These are phyloP conservation scores for Eleusine coracana DNA, from an alignment of 176 grass and related monocot genomes.

Conservation along the genomic window DNA sequence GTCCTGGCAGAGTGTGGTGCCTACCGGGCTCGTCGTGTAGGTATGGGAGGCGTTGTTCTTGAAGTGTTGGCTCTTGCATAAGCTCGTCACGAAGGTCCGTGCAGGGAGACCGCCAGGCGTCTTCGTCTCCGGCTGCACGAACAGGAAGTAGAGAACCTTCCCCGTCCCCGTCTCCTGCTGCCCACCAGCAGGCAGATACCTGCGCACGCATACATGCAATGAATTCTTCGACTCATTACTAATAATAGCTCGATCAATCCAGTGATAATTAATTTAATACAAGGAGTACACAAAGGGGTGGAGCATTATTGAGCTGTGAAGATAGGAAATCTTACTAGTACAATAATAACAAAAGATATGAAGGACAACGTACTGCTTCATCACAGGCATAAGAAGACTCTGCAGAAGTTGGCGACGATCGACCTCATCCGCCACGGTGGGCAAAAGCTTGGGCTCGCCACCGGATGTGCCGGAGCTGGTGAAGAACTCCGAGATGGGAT, in stretches of 20 bases:
- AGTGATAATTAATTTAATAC: too few species aligned
- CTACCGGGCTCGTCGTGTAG: conserved; percentile 88
- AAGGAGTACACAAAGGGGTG: too few species aligned
- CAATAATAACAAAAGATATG: too few species aligned
- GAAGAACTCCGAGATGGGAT: conserved; percentile 90
- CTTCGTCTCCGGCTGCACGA: conserved; percentile 85
- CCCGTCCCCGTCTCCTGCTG: conserved; percentile 35
- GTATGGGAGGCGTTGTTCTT: conserved; percentile 73
- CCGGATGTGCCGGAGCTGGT: conserved; percentile 96
- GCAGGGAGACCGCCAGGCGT: conserved; percentile 79
- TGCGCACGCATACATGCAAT: too few species aligned
- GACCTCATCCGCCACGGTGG: conserved; percentile 78
- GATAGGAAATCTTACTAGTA: not conserved
- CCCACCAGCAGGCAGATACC: too few species aligned
- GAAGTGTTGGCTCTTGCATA: conserved; percentile 95
- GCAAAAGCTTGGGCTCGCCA: conserved; percentile 97
- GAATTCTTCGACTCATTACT: too few species aligned
- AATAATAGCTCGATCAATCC: too few species aligned
- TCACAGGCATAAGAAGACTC: conserved; percentile 92
- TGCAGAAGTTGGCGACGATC: conserved; percentile 74
- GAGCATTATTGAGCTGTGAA: too few species aligned
- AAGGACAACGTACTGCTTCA: conserved; percentile 65
- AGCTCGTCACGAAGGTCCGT: conserved; percentile 84
- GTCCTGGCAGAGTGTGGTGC: conserved; percentile 83
- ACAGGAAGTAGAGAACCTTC: conserved; percentile 91